These are phyloP conservation scores for Rosa lucieae DNA, from an alignment of 306 rosid species.

Conservation along the genomic window DNA sequence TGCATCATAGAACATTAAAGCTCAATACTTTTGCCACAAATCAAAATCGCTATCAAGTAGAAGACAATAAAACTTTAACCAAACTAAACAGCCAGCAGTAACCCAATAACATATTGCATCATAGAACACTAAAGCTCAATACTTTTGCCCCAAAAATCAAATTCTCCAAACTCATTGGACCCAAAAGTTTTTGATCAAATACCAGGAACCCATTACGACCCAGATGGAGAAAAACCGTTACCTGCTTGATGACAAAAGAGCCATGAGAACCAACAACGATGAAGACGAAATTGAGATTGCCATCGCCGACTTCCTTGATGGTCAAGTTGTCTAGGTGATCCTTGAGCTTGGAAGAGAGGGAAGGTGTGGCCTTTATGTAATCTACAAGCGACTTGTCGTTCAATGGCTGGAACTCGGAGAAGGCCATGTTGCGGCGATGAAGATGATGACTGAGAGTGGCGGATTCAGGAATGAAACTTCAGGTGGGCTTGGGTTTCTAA, in stretches of 20 bases:
- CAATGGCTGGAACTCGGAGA: conserved; percentile 61
- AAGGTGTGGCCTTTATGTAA: conserved; percentile 67
- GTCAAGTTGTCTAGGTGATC: conserved; percentile 47
- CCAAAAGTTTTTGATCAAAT: background rate
- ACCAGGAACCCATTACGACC: conserved; percentile 3
- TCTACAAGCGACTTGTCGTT: conserved; percentile 62
- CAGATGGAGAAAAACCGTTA: conserved; percentile 10
- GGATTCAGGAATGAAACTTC: no score
- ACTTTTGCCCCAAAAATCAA: no score
- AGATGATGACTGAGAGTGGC: background rate
- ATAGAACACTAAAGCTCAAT: no score
- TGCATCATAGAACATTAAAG: no score
- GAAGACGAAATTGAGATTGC: conserved; percentile 85
- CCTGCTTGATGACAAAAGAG: conserved; percentile 91
- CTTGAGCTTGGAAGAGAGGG: conserved; percentile 60
- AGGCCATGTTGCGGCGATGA: conserved; percentile 42
- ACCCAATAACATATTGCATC: no score
- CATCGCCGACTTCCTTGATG: conserved; percentile 86
- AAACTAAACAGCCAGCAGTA: no score
- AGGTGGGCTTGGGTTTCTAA: no score
- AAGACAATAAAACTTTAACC: no score
- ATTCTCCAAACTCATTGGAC: no score
- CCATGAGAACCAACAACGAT: conserved; percentile 56
- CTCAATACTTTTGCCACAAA: no score
- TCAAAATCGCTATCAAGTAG: no score